These are phyloP conservation scores for Udeniomyces megalosporus DNA, from an alignment of 768 basidiomycete genomes.

Conservation along the genomic window DNA sequence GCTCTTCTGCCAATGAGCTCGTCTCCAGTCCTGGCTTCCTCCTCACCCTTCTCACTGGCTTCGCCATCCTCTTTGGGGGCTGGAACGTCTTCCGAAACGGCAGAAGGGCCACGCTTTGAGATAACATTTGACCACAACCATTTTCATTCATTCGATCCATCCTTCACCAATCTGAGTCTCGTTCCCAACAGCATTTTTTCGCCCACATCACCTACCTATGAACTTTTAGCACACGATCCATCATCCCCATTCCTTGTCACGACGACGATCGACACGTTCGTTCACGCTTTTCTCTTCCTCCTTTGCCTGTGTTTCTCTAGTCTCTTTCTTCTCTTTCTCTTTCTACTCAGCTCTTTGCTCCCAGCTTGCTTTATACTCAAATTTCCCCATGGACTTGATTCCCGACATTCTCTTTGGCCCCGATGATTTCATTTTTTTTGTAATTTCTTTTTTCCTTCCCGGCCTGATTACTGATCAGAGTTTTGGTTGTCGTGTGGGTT, in stretches of 20 bases:
- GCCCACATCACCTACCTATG: not conserved
- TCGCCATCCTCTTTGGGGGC: conserved; percentile 9
- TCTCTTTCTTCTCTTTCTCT: not conserved
- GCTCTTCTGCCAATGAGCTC: conserved; percentile 3
- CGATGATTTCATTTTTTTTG: too few relatives aligned
- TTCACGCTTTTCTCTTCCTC: not conserved
- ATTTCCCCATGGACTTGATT: not conserved
- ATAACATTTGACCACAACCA: too few relatives aligned
- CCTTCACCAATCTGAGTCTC: not conserved
- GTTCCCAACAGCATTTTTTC: not conserved
- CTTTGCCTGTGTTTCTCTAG: not conserved
- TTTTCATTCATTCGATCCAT: not conserved
- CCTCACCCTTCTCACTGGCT: not conserved
- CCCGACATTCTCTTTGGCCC: not conserved
- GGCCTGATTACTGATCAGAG: too few relatives aligned
- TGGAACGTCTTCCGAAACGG: conserved; percentile 2
- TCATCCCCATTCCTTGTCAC: not conserved
- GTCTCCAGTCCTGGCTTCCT: not conserved
- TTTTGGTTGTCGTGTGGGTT: too few relatives aligned
- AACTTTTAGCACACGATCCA: not conserved
- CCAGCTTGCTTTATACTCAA: not conserved
- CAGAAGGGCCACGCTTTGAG: not conserved
- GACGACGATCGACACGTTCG: not conserved
- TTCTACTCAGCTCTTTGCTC: not conserved
- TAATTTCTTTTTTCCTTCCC: not conserved